phyloP scores from a whole-genome alignment of 2,329 filamentous ascomycete genomes.

The Ophiostoma triangulosporum region DNA sequence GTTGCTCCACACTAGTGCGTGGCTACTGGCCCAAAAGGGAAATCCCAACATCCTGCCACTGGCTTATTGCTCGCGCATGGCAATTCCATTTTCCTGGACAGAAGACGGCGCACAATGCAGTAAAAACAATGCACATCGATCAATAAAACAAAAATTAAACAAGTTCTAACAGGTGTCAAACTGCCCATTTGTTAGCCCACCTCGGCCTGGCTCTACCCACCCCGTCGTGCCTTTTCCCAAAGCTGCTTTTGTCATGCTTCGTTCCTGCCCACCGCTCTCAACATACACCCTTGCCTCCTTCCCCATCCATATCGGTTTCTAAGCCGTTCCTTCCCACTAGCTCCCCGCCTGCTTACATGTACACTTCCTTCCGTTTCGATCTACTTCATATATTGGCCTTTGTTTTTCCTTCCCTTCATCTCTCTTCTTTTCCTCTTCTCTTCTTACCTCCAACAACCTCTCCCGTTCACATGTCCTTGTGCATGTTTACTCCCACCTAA shows the following conservation, averaged over 20 bases:
- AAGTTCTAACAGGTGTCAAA: background rate
- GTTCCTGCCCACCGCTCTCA: conserved; percentile 6
- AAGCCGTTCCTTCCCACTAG: background rate
- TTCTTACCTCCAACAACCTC: background rate
- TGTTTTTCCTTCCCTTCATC: background rate
- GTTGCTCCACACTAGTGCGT: conserved; percentile 3
- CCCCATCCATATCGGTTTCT: conserved; percentile 8
- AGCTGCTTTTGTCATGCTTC: conserved; percentile 3
- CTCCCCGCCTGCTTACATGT: background rate
- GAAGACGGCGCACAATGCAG: background rate
- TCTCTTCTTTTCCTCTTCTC: background rate
- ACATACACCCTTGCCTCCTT: conserved; percentile 5
- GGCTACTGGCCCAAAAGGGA: conserved; percentile 2
- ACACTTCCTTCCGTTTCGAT: background rate
- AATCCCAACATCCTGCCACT: conserved; percentile 10
- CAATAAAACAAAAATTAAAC: background rate
- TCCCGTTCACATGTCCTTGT: background rate
- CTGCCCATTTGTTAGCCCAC: conserved; percentile 9
- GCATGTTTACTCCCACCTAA: conserved; percentile 3
- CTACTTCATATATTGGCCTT: background rate
- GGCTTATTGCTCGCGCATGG: background rate
- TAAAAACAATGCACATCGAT: background rate
- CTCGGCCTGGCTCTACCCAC: conserved; percentile 2
- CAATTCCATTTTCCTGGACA: background rate
- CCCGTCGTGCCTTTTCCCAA: conserved; percentile 4